These are phyloP conservation scores for Chlorella sp. DNA, from an alignment of 139 green algal species.

Conservation along the genomic window DNA sequence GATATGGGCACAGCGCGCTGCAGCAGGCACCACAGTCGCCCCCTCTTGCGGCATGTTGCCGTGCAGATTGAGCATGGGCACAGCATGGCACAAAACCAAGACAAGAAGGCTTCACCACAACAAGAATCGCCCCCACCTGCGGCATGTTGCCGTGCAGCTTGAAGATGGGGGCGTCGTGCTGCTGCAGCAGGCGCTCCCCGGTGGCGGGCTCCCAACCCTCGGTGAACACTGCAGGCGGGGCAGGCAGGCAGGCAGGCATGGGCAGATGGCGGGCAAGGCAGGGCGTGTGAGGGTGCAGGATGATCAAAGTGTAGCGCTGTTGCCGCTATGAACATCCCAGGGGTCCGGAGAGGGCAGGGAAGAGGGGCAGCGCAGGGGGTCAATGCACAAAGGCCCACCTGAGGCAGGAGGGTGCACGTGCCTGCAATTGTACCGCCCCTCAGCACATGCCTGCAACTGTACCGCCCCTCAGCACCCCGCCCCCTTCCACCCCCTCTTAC, in stretches of 20 bases:
- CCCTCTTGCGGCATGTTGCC: too few species aligned
- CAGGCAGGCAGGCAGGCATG: not conserved
- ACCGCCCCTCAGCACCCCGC: not conserved
- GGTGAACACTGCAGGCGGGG: conserved; percentile 60
- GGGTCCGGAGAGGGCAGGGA: not conserved
- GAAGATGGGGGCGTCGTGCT: conserved; percentile 58
- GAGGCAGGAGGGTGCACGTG: too few species aligned
- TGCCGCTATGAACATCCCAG: not conserved
- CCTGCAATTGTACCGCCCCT: not conserved
- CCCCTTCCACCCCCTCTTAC: not conserved
- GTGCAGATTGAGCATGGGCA: too few species aligned
- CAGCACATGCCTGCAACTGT: not conserved
- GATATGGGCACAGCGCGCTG: too few species aligned
- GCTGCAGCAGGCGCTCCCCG: conserved; percentile 47
- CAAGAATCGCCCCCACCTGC: conserved; percentile 53
- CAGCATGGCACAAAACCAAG: not conserved
- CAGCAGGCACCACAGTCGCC: too few species aligned
- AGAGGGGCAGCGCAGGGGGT: not conserved
- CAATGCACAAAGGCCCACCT: not conserved
- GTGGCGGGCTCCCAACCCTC: conserved; percentile 35
- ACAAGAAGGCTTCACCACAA: too few species aligned
- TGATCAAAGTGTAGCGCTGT: not conserved
- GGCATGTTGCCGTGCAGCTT: conserved; percentile 95
- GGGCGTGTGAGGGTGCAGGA: too few species aligned
- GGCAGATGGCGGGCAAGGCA: not conserved